Evolutionary conservation across 257 asterid species (phyloP).

Genomic region (Coffea canephora): DNA sequence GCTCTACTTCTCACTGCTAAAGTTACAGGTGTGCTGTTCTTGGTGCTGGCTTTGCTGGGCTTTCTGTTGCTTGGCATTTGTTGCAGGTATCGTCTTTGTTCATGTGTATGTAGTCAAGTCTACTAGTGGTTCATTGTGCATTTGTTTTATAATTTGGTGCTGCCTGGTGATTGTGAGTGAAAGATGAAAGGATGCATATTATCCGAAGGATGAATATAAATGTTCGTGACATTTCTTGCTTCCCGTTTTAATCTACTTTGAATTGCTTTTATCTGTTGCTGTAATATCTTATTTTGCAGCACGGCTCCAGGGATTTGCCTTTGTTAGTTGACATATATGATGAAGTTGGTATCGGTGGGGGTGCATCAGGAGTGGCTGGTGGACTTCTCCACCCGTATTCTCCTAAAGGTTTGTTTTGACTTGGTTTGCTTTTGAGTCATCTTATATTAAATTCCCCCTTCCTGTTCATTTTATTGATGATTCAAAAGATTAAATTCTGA

Average conservation of each 20-base stretch:
- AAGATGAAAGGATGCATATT: too few relatives aligned
- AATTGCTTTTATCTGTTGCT: too few relatives aligned
- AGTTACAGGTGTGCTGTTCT: conserved; percentile 77
- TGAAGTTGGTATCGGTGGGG: conserved; percentile 94
- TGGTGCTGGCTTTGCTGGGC: conserved; percentile 99
- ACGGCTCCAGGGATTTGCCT: conserved; percentile 53
- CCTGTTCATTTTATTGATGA: neutral
- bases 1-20: neutral
- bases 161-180: neutral
- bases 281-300: conserved; percentile 36
- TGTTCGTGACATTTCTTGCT: neutral
- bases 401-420: conserved; percentile 67
- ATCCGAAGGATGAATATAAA: neutral
- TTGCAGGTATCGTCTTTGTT: conserved; percentile 45
- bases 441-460: neutral
- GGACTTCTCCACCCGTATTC: conserved; percentile 97
- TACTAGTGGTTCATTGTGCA: too few relatives aligned
- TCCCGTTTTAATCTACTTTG: neutral
- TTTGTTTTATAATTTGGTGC: too few relatives aligned
- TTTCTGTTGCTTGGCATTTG: conserved; percentile 91
- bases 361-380: conserved; percentile 98
- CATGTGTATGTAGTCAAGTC: too few relatives aligned
- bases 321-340: conserved; percentile 76
- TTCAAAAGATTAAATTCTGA: neutral
- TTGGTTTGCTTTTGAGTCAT: conserved; percentile 10